These are phyloP conservation scores for Starmerella bacillaris DNA, from an alignment of 805 yeast genomes.

Conservation along the genomic window DNA sequence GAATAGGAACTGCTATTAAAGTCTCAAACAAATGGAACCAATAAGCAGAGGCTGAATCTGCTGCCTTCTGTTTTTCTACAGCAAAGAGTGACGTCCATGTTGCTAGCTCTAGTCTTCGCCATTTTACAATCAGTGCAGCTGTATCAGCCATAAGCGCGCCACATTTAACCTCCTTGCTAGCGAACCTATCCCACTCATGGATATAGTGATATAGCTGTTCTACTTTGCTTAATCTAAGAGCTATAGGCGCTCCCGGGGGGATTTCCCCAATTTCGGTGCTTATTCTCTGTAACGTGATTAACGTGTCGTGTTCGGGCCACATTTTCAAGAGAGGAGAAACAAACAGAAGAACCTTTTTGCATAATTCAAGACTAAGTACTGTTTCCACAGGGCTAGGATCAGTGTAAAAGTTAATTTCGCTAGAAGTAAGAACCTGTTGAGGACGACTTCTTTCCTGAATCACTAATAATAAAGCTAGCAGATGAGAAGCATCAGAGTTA, in stretches of 20 bases:
- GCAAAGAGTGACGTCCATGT: conserved; percentile 68
- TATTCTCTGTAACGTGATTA: conserved; percentile 46
- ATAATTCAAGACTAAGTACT: conserved; percentile 35
- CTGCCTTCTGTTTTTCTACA: conserved; percentile 33
- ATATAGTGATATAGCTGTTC: conserved; percentile 73
- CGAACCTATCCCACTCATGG: conserved; percentile 87
- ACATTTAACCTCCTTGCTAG: conserved; percentile 58
- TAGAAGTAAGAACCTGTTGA: conserved; percentile 8
- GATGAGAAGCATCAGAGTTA: not conserved
- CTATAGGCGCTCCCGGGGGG: conserved; percentile 54
- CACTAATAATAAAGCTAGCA: conserved; percentile 12
- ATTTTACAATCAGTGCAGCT: conserved; percentile 56
- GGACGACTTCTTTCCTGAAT: not conserved
- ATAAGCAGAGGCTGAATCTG: conserved; percentile 50
- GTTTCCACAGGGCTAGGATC: conserved; percentile 46
- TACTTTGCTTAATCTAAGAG: conserved; percentile 56
- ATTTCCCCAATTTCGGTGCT: conserved; percentile 47
- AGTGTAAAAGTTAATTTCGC: conserved; percentile 44
- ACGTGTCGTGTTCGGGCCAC: conserved; percentile 94
- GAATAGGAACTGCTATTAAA: conserved; percentile 27
- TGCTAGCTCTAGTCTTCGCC: conserved; percentile 77
- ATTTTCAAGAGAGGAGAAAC: conserved; percentile 34
- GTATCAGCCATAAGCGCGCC: conserved; percentile 36
- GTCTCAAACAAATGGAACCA: conserved; percentile 84
- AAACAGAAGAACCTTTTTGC: conserved; percentile 29